Conservation (phyloP, 2,329 filamentous ascomycete genomes). For the Hymenoscyphus infarciens region DNA sequence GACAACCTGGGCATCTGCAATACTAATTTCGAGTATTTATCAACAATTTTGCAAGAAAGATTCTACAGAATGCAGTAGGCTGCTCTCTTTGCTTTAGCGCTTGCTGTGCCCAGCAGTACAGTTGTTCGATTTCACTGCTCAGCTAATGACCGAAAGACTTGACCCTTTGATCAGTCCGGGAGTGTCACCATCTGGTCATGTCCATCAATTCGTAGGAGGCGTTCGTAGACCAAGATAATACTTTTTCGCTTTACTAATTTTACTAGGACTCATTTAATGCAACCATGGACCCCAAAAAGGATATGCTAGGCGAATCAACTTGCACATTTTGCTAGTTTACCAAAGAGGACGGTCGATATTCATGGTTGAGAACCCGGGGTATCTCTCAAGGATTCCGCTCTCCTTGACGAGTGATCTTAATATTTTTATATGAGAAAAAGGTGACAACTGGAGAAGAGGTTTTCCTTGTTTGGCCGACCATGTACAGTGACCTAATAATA, state of each 20-base stretch:
- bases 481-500: too few species aligned
- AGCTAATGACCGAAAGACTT: constrained; percentile 16
- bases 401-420: too few species aligned
- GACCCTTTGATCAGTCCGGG: constrained; percentile 17
- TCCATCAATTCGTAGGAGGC: constrained; percentile 21
- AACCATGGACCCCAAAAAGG: constrained; percentile 35
- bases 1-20: constrained; percentile 19
- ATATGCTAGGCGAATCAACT: constrained; percentile 30
- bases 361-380: too few species aligned
- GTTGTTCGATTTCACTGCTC: constrained; percentile 19
- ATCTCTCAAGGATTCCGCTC: too few species aligned
- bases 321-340: constrained; percentile 37
- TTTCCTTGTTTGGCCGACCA: too few species aligned
- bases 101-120: constrained; percentile 6
- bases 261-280: constrained; percentile 39
- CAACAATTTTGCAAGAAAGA: neutral
- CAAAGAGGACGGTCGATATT: too few species aligned
- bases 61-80: constrained; percentile 6
- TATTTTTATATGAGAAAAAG: too few species aligned
- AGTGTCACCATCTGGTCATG: constrained; percentile 15
- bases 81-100: constrained; percentile 2
- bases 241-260: neutral
- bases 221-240: constrained; percentile 4
- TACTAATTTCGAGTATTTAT: constrained; percentile 11
- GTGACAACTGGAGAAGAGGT: too few species aligned